Conservation (phyloP, 192 early-diverging fungal genomes). For the Mycoemilia scoparia region DNA sequence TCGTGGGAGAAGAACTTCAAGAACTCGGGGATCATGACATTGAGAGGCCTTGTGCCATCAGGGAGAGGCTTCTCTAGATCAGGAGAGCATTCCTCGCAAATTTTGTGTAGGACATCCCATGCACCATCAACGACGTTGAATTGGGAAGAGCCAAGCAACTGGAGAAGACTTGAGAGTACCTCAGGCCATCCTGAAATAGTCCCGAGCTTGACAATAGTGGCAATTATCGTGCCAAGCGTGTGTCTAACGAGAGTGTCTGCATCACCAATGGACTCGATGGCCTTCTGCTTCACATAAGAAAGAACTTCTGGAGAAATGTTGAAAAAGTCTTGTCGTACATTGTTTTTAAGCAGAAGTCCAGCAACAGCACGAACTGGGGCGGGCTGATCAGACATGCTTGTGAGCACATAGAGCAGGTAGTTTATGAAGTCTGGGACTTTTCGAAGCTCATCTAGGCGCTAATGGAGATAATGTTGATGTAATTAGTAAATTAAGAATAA, state of each 20-base stretch:
- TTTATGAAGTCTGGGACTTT: slow-evolving; percentile 73
- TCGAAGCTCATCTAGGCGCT: slow-evolving; percentile 61
- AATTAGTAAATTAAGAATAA: slow-evolving; percentile 2
- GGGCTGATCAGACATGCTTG: slow-evolving; percentile 45
- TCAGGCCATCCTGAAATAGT: slow-evolving; percentile 67
- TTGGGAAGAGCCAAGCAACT: slow-evolving; percentile 52
- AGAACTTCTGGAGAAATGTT: slow-evolving; percentile 38
- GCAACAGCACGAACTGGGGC: slow-evolving; percentile 60
- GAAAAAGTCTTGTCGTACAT: slow-evolving; percentile 35
- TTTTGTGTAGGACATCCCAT: slow-evolving; percentile 75
- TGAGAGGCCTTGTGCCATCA: slow-evolving; percentile 55
- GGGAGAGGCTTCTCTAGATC: slow-evolving; percentile 54
- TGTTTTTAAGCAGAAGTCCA: slow-evolving; percentile 67
- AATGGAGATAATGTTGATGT: slow-evolving; percentile 4
- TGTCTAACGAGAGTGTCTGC: slow-evolving; percentile 48
- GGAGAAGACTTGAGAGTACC: slow-evolving; percentile 56
- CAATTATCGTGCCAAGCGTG: slow-evolving; percentile 75
- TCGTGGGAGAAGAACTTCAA: slow-evolving; percentile 68
- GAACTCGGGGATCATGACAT: slow-evolving; percentile 79
- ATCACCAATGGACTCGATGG: slow-evolving; percentile 49
- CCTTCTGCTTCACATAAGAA: slow-evolving; percentile 43
- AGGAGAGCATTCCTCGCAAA: slow-evolving; percentile 84
- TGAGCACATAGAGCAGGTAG: slow-evolving; percentile 78
- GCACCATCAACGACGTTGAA: slow-evolving; percentile 64
- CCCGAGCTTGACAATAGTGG: slow-evolving; percentile 57